These are phyloP conservation scores for Acer campestre DNA, from an alignment of 345 rosid species.

Conservation along the genomic window DNA sequence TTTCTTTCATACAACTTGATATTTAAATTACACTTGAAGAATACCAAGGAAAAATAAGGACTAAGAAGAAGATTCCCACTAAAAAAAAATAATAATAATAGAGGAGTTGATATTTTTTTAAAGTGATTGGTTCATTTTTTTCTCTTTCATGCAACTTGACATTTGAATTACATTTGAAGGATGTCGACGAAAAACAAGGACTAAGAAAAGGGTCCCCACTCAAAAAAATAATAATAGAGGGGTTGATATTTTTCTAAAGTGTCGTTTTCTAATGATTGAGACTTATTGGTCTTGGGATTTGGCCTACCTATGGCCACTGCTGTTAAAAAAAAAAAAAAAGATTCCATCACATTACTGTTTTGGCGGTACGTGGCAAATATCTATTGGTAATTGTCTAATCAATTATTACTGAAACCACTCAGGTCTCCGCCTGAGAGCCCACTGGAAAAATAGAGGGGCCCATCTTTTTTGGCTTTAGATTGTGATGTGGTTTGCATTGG, in stretches of 20 bases:
- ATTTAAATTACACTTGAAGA: no score
- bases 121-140: no score
- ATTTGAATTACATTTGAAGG: no score
- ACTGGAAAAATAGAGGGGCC: neutral
- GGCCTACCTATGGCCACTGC: conserved; percentile 15
- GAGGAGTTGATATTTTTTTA: no score
- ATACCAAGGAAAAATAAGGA: no score
- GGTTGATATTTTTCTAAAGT: neutral
- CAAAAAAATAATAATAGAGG: no score
- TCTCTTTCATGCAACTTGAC: no score
- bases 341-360: conserved; percentile 27
- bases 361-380: neutral
- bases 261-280: conserved; percentile 44
- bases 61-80: no score
- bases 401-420: neutral
- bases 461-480: neutral
- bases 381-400: neutral
- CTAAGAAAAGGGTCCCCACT: no score
- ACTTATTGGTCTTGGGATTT: conserved; percentile 18
- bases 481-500: neutral
- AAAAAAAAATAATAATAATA: no score
- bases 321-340: neutral
- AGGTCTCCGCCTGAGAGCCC: neutral
- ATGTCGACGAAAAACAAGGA: no score
- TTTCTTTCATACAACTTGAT: no score